A percentile compares a stretch with the other conserved stretches of the same genome.
Conservation (phyloP, 352 stramenopile genomes). For the Paralagenidium karlingii region DNA sequence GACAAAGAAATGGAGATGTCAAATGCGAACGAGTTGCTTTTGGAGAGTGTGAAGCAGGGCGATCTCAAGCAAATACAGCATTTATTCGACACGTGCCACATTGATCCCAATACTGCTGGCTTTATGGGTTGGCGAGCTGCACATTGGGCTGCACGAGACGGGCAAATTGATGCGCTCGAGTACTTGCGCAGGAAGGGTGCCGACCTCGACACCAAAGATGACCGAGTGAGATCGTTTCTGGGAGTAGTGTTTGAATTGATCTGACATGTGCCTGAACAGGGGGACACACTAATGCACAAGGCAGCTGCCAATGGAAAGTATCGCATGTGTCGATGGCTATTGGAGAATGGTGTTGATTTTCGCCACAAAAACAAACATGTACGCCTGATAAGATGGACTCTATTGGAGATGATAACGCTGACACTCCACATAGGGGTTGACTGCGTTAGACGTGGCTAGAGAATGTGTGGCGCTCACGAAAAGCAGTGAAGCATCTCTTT, state of each 20-base stretch:
- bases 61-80: slow-evolving; percentile 32
- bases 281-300: slow-evolving; percentile 63
- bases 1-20: no score
- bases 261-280: no score
- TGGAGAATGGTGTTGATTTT: slow-evolving; percentile 51
- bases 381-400: no score
- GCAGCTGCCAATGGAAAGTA: slow-evolving; percentile 61
- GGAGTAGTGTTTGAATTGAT: neutral
- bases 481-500: slow-evolving; percentile 25
- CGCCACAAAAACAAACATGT: slow-evolving; percentile 55
- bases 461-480: slow-evolving; percentile 21
- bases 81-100: slow-evolving; percentile 21
- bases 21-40: slow-evolving; percentile 43
- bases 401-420: neutral
- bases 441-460: slow-evolving; percentile 42
- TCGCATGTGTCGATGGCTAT: slow-evolving; percentile 44
- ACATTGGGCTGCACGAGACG: slow-evolving; percentile 58
- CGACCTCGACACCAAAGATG: no score
- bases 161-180: slow-evolving; percentile 49
- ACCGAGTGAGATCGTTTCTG: neutral
- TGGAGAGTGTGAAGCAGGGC: slow-evolving; percentile 51
- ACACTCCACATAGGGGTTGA: no score
- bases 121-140: slow-evolving; percentile 68
- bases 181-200: slow-evolving; percentile 28
- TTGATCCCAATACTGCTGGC: slow-evolving; percentile 32